A percentile compares a stretch with the other conserved stretches of the same genome.
These are phyloP conservation scores for Teratosphaeria epicoccoides DNA, from an alignment of 2,329 filamentous ascomycete species.

Conservation along the genomic window DNA sequence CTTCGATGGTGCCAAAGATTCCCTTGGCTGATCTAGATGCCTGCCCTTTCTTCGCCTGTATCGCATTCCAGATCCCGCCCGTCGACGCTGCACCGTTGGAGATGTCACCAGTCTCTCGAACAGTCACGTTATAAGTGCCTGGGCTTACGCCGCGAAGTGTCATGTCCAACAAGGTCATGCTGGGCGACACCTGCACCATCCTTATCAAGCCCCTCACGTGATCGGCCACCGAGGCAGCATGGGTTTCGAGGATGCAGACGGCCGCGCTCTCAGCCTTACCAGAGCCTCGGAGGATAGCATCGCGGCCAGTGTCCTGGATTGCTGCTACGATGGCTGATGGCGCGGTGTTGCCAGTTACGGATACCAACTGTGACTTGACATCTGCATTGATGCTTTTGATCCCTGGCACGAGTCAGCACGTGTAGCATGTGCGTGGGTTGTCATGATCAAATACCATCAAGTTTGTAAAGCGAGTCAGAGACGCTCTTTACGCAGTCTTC, in stretches of 20 bases:
- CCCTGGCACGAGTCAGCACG: slow-evolving; percentile 37
- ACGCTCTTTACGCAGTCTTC: slow-evolving; percentile 80
- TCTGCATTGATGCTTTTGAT: slow-evolving; percentile 75
- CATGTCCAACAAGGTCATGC: slow-evolving; percentile 74
- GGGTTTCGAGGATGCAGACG: slow-evolving; percentile 91
- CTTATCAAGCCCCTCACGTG: slow-evolving; percentile 77
- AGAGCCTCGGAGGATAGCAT: slow-evolving; percentile 86
- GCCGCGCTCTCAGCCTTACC: slow-evolving; percentile 76
- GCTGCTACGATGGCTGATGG: slow-evolving; percentile 82
- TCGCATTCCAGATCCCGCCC: slow-evolving; percentile 66
- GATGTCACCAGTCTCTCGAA: slow-evolving; percentile 80
- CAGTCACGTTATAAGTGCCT: slow-evolving; percentile 72
- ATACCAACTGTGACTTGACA: slow-evolving; percentile 71
- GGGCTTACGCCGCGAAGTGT: slow-evolving; percentile 72
- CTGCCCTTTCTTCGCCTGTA: slow-evolving; percentile 34
- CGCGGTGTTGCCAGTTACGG: slow-evolving; percentile 78
- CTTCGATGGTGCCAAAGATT: slow-evolving; percentile 62
- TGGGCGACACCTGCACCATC: slow-evolving; percentile 81
- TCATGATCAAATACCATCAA: slow-evolving; percentile 45
- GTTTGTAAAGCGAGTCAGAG: slow-evolving; percentile 62
- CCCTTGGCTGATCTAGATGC: slow-evolving; percentile 46
- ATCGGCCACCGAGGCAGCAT: slow-evolving; percentile 47
- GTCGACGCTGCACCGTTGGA: slow-evolving; percentile 72
- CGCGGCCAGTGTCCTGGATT: slow-evolving; percentile 80
- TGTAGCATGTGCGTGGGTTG: background rate